These are phyloP conservation scores for Lactifluus rugatus DNA, from an alignment of 768 basidiomycete species.

Conservation along the genomic window DNA sequence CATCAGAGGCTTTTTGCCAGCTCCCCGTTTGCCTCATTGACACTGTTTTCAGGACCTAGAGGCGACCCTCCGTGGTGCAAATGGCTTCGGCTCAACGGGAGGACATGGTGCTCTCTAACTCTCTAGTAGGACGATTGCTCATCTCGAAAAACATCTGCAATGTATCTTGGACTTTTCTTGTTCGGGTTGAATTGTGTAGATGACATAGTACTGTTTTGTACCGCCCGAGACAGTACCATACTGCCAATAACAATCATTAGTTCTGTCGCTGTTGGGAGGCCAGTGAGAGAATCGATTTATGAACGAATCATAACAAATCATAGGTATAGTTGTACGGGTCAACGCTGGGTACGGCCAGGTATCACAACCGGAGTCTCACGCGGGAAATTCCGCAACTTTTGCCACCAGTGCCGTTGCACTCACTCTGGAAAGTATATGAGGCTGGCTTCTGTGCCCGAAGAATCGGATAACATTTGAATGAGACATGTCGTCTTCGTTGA, in stretches of 20 bases:
- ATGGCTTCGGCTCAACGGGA: slow-evolving; percentile 94
- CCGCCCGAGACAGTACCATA: too few relatives aligned
- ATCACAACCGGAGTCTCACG: slow-evolving; percentile 31
- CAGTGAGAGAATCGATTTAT: slow-evolving; percentile 37
- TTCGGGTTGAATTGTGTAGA: neutral
- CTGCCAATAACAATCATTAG: neutral
- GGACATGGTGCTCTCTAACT: slow-evolving; percentile 41
- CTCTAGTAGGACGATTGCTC: neutral
- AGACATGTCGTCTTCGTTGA: slow-evolving; percentile 35
- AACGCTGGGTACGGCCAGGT: slow-evolving; percentile 24
- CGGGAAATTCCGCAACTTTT: slow-evolving; percentile 36
- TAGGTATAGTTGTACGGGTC: slow-evolving; percentile 43
- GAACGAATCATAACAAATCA: slow-evolving; percentile 43
- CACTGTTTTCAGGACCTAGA: slow-evolving; percentile 55
- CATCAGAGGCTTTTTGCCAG: neutral
- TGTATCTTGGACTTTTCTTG: slow-evolving; percentile 25
- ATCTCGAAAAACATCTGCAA: slow-evolving; percentile 17
- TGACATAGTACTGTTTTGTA: neutral
- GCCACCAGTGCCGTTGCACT: slow-evolving; percentile 34
- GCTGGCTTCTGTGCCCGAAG: slow-evolving; percentile 12
- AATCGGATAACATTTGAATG: slow-evolving; percentile 6
- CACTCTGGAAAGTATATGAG: slow-evolving; percentile 46
- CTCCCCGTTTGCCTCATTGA: neutral
- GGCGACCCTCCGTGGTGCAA: slow-evolving; percentile 71
- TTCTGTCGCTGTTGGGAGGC: neutral